Percentiles rank a stretch among this genome's conserved stretches.
Evolutionary conservation across 2,329 filamentous ascomycete genomes (phyloP).

Genomic region (Exophiala sp.): DNA sequence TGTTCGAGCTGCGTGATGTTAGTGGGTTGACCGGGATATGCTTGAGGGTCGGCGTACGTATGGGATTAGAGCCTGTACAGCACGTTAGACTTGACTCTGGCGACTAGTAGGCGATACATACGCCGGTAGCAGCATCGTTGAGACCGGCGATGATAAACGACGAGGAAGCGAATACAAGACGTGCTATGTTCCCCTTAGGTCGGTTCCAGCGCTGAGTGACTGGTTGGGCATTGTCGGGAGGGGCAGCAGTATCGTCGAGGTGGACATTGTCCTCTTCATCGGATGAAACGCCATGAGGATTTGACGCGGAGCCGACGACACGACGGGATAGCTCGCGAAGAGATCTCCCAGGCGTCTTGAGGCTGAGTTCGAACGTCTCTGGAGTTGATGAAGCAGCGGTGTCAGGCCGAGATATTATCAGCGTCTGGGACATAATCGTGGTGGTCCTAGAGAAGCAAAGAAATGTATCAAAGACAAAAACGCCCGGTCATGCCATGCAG

Average conservation of each 20-base stretch:
- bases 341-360: slow-evolving; percentile 16
- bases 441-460: neutral
- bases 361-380: slow-evolving; percentile 20
- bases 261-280: slow-evolving; percentile 5
- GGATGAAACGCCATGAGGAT: neutral
- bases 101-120: neutral
- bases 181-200: slow-evolving; percentile 53
- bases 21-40: slow-evolving; percentile 33
- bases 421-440: slow-evolving; percentile 7
- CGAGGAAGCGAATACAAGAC: slow-evolving; percentile 49
- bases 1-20: slow-evolving; percentile 35
- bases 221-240: slow-evolving; percentile 5
- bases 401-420: slow-evolving; percentile 3
- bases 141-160: slow-evolving; percentile 55
- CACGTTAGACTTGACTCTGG: slow-evolving; percentile 3
- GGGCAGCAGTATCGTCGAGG: neutral
- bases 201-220: slow-evolving; percentile 55
- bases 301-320: slow-evolving; percentile 5
- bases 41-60: slow-evolving; percentile 13
- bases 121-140: slow-evolving; percentile 55
- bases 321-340: slow-evolving; percentile 17
- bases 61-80: slow-evolving; percentile 20
- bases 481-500: no score
- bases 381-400: neutral
- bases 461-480: no score